A percentile compares a stretch with the other conserved stretches of the same genome.
Conservation (phyloP, 768 basidiomycete genomes). For the Chalciporus piperatus region DNA sequence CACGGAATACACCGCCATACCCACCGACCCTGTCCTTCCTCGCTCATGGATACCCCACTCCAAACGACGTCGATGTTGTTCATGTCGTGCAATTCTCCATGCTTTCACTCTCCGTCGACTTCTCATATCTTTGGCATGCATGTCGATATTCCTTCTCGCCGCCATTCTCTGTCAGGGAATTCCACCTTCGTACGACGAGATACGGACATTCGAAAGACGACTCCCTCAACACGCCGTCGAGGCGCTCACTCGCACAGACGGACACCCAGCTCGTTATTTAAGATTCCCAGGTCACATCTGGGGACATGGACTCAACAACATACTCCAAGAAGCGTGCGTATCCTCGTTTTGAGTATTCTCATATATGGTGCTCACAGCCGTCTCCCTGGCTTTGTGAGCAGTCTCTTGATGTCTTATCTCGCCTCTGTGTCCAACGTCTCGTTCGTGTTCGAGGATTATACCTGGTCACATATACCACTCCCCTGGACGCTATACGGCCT, state of each 20-base stretch:
- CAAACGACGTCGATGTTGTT: conserved; percentile 15
- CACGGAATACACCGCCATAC: conserved; percentile 12
- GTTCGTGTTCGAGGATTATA: conserved; percentile 63
- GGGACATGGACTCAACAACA: conserved; percentile 62
- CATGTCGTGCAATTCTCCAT: conserved; percentile 7
- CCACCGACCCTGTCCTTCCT: conserved; percentile 2
- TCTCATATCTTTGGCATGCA: conserved; percentile 17
- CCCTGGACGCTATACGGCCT: conserved; percentile 56
- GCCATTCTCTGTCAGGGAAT: conserved; percentile 36
- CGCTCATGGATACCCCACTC: background rate
- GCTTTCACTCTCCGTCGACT: conserved; percentile 29
- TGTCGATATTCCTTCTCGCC: conserved; percentile 25
- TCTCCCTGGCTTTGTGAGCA: conserved; percentile 20
- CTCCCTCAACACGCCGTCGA: conserved; percentile 40
- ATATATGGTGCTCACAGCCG: too few relatives aligned
- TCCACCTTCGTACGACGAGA: conserved; percentile 38
- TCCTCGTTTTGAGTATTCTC: background rate
- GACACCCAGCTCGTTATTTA: conserved; percentile 35
- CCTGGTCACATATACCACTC: conserved; percentile 53
- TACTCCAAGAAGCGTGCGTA: conserved; percentile 59
- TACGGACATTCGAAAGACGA: conserved; percentile 33
- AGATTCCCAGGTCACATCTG: conserved; percentile 54
- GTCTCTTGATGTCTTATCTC: conserved; percentile 50
- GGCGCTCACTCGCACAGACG: conserved; percentile 2
- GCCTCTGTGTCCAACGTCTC: conserved; percentile 49